phyloP scores from a whole-genome alignment of 2,329 filamentous ascomycete species.

The Penicillium thymicola region DNA sequence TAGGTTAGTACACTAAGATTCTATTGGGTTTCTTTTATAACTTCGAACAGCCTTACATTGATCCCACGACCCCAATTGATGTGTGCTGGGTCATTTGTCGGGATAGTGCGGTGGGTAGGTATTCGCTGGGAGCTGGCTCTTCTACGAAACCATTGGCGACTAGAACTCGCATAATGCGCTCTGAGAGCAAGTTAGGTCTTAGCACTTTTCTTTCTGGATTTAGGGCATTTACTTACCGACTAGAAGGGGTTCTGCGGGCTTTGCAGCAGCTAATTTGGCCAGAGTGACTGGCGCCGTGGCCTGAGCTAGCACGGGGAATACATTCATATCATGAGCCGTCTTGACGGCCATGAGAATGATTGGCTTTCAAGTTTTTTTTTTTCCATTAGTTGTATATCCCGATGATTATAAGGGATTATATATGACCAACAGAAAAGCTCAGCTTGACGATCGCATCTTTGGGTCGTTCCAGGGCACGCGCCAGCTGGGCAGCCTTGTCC shows the following conservation, averaged over 20 bases:
- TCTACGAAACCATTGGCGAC: conserved; percentile 15
- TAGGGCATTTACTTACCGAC: conserved; percentile 13
- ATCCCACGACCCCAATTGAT: conserved; percentile 16
- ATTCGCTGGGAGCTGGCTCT: conserved; percentile 13
- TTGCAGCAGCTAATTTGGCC: conserved; percentile 17
- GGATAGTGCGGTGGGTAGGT: conserved; percentile 15
- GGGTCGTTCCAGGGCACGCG: conserved; percentile 18
- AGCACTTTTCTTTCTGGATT: not conserved
- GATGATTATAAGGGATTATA: too few relatives aligned
- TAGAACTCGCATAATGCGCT: conserved; percentile 24
- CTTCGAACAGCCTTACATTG: conserved; percentile 13
- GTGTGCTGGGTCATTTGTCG: conserved; percentile 18
- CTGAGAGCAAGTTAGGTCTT: conserved; percentile 1
- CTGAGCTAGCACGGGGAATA: conserved; percentile 18
- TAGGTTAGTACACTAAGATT: not conserved
- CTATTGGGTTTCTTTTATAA: not conserved
- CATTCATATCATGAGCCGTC: conserved; percentile 16
- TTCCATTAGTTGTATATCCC: not conserved
- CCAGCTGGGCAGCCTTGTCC: conserved; percentile 14
- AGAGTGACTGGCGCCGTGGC: conserved; percentile 13
- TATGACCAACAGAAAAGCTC: conserved; percentile 10
- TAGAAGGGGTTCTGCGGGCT: conserved; percentile 22
- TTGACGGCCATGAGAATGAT: conserved; percentile 20
- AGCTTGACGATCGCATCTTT: conserved; percentile 22
- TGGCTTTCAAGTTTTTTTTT: conserved; percentile 12